phyloP scores from a whole-genome alignment of 164 flowering plant genomes.

The Platanus orientalis region DNA sequence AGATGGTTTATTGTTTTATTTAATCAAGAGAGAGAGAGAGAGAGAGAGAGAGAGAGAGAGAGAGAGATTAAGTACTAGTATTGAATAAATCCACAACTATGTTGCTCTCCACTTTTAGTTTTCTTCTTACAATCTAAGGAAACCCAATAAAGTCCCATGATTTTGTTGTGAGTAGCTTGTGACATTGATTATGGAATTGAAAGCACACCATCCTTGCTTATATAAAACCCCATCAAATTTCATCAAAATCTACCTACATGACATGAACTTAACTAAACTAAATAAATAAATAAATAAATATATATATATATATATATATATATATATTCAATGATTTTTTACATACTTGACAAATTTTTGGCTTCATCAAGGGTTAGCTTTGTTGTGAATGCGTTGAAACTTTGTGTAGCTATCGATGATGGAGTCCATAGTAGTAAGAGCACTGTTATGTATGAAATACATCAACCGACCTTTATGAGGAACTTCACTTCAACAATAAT shows the following conservation, averaged over 20 bases:
- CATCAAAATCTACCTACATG: neutral
- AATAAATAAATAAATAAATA: neutral
- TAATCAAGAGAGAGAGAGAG: too few relatives aligned
- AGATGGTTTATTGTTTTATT: too few relatives aligned
- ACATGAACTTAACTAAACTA: neutral
- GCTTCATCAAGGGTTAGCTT: neutral
- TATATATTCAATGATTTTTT: too few relatives aligned
- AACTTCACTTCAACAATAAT: too few relatives aligned
- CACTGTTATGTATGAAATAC: neutral
- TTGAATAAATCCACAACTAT: conserved; percentile 62
- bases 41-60: too few relatives aligned
- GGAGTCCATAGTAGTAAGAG: neutral
- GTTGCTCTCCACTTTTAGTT: conserved; percentile 39
- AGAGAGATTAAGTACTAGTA: conserved; percentile 53
- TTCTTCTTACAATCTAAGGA: conserved; percentile 37
- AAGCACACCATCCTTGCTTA: conserved; percentile 47
- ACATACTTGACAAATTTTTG: neutral
- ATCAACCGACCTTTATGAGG: too few relatives aligned
- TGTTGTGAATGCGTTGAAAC: neutral
- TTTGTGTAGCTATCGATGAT: neutral
- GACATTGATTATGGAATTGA: conserved; percentile 42
- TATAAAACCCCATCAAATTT: neutral
- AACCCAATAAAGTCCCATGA: conserved; percentile 86
- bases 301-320: too few relatives aligned
- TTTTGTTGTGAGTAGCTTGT: conserved; percentile 65